Evolutionary conservation across 257 asterid species (phyloP).

Genomic region (Phtheirospermum japonicum): DNA sequence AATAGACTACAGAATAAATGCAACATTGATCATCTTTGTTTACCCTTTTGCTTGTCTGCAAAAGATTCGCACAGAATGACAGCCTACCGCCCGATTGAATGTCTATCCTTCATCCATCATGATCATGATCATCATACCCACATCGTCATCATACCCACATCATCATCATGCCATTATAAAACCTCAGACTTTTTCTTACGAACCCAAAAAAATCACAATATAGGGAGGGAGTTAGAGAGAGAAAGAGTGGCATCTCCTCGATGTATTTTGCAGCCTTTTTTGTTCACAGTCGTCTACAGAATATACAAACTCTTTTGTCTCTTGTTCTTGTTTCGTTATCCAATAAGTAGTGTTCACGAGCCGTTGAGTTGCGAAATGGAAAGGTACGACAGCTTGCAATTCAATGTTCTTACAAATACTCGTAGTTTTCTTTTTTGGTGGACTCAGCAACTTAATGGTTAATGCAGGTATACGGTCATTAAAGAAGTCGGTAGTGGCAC

Average conservation of each 20-base stretch:
- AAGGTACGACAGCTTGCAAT: background rate
- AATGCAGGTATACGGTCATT: constrained; percentile 69
- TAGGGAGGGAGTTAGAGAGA: constrained; percentile 36
- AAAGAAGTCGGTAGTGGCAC: constrained; percentile 97
- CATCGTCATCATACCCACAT: constrained; percentile 28
- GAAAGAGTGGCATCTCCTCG: constrained; percentile 49
- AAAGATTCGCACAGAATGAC: no score
- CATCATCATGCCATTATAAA: constrained; percentile 30
- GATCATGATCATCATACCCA: constrained; percentile 1
- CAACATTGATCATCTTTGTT: no score
- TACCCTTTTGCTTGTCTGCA: no score
- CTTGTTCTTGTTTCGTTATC: background rate
- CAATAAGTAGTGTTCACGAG: background rate
- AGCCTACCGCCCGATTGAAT: no score
- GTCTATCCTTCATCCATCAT: background rate
- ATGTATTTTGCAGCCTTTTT: no score
- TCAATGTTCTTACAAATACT: background rate
- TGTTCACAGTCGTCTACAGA: background rate
- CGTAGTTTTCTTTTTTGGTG: background rate
- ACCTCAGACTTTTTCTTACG: background rate
- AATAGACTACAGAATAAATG: no score
- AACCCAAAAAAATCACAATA: constrained; percentile 18
- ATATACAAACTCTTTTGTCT: background rate
- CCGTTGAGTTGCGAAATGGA: background rate
- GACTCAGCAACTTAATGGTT: background rate